Evolutionary conservation across 345 rosid species (phyloP).

Genomic region (Noccaea bulbosa): DNA sequence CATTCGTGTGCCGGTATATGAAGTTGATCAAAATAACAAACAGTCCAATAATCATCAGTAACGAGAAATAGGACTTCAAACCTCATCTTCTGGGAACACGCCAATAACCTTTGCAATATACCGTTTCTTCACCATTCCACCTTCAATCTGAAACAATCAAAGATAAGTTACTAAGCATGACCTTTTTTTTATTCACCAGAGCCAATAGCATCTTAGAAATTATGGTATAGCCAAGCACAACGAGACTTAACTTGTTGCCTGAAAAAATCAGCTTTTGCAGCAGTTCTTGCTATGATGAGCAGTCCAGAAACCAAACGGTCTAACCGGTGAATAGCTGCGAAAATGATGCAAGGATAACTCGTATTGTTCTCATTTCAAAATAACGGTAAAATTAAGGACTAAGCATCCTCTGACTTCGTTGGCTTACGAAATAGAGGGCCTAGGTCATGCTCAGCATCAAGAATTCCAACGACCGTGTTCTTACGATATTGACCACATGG

Average conservation of each 20-base stretch:
- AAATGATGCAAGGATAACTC: slow-evolving; percentile 47
- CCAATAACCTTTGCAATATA: slow-evolving; percentile 83
- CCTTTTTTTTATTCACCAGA: not conserved
- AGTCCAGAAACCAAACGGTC: slow-evolving; percentile 94
- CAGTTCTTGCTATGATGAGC: slow-evolving; percentile 87
- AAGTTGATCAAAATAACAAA: not conserved
- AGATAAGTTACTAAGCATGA: slow-evolving; percentile 5
- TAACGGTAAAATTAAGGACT: not conserved
- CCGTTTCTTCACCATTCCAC: slow-evolving; percentile 69
- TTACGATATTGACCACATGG: slow-evolving; percentile 97
- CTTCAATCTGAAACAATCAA: slow-evolving; percentile 66
- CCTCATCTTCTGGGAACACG: slow-evolving; percentile 81
- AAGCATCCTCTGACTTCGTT: not conserved
- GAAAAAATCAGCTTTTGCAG: slow-evolving; percentile 77
- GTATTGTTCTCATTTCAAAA: not conserved
- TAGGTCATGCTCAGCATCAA: slow-evolving; percentile 82
- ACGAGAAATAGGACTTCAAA: slow-evolving; percentile 21
- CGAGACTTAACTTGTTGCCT: slow-evolving; percentile 48
- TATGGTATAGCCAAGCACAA: slow-evolving; percentile 9
- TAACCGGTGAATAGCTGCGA: slow-evolving; percentile 72
- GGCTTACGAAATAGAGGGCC: slow-evolving; percentile 75
- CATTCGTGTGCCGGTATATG: not conserved
- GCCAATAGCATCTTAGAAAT: slow-evolving; percentile 10
- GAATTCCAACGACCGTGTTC: slow-evolving; percentile 95
- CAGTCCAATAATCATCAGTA: not conserved